Conservation (phyloP, 495 filamentous ascomycete species). For the Penicillium herquei region DNA sequence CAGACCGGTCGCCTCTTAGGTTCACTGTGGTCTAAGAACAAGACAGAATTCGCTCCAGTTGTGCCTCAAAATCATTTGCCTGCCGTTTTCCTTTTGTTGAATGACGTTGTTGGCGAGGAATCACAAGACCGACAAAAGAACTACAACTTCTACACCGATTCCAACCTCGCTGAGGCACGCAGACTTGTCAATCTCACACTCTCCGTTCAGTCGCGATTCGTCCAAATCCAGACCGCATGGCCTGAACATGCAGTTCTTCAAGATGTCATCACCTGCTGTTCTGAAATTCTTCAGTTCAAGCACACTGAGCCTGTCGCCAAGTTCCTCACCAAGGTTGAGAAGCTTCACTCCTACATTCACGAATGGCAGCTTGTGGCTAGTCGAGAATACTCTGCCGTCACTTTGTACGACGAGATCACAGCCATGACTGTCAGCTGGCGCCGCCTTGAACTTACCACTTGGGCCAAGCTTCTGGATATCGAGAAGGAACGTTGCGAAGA, state of each 20-base stretch:
- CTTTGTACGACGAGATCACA: slow-evolving; percentile 72
- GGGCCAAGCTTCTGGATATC: slow-evolving; percentile 84
- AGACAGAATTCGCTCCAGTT: slow-evolving; percentile 30
- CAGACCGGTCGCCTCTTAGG: slow-evolving; percentile 39
- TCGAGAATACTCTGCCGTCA: slow-evolving; percentile 65
- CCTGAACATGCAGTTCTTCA: slow-evolving; percentile 71
- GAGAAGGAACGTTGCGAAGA: slow-evolving; percentile 72
- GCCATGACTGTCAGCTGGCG: slow-evolving; percentile 80
- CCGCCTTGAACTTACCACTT: slow-evolving; percentile 84
- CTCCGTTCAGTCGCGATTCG: slow-evolving; percentile 65
- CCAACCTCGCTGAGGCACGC: slow-evolving; percentile 70
- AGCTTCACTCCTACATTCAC: slow-evolving; percentile 74
- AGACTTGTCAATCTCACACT: slow-evolving; percentile 66
- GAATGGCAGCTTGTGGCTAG: slow-evolving; percentile 94
- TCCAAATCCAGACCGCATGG: slow-evolving; percentile 64
- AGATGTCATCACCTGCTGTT: slow-evolving; percentile 72
- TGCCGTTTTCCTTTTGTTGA: slow-evolving; percentile 62
- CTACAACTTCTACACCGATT: slow-evolving; percentile 88
- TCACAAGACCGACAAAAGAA: slow-evolving; percentile 28
- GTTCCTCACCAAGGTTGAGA: slow-evolving; percentile 78
- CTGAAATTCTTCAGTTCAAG: slow-evolving; percentile 68
- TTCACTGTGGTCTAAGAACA: slow-evolving; percentile 34
- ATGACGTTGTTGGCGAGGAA: slow-evolving; percentile 50
- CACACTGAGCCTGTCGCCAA: slow-evolving; percentile 85
- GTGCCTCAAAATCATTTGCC: slow-evolving; percentile 58